phyloP scores from a whole-genome alignment of 306 rosid genomes.

The Sicyos baderoa region DNA sequence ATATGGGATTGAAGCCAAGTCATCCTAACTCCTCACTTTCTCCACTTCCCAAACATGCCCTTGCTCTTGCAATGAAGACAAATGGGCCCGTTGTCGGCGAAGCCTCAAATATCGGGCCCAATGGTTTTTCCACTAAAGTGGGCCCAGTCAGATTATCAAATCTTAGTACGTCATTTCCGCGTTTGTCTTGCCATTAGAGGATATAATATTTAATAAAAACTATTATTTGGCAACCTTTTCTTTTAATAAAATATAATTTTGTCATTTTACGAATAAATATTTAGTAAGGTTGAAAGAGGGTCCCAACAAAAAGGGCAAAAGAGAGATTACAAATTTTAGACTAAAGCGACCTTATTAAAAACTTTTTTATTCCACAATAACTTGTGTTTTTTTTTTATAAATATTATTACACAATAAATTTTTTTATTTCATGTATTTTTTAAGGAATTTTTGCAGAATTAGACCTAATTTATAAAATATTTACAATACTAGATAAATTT shows the following conservation, averaged over 20 bases:
- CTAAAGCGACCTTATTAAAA: background rate
- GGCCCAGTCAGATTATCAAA: background rate
- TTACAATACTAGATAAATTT: no score
- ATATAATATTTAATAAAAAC: background rate
- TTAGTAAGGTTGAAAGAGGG: background rate
- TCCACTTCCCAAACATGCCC: no score
- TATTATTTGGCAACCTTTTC: background rate
- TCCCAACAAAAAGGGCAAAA: background rate
- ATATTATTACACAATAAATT: no score
- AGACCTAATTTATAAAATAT: no score
- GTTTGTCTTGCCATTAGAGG: background rate
- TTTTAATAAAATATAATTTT: background rate
- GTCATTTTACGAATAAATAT: background rate
- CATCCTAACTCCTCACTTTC: no score
- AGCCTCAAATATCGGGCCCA: background rate
- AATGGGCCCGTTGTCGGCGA: slow-evolving; percentile 6
- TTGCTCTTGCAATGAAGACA: background rate
- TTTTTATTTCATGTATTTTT: no score
- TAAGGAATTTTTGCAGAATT: no score
- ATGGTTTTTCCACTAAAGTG: background rate
- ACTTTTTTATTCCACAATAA: no score
- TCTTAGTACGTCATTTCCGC: slow-evolving; percentile 8
- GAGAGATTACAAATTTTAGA: background rate
- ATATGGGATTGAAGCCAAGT: no score
- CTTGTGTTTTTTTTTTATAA: no score